Evolutionary conservation across 768 basidiomycete species (phyloP).

Genomic region (Russula sp.): DNA sequence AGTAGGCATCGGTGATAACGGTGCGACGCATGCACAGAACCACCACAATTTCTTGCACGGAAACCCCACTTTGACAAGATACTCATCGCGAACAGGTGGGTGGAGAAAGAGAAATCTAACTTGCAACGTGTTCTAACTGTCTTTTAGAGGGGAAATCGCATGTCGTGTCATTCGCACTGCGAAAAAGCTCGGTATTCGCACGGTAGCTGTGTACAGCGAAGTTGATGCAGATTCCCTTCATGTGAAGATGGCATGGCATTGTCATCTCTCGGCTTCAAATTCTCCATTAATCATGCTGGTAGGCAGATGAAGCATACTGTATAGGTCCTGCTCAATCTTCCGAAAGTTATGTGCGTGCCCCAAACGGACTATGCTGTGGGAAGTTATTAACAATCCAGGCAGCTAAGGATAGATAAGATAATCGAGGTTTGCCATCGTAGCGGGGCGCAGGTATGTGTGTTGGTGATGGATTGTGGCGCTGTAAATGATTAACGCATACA

Average conservation of each 20-base stretch:
- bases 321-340: conserved; percentile 89
- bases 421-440: conserved; percentile 76
- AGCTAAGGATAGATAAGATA: conserved; percentile 88
- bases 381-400: conserved; percentile 2
- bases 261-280: background rate
- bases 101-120: background rate
- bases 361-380: background rate
- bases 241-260: conserved; percentile 61
- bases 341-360: conserved; percentile 79
- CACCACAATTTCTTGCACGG: conserved; percentile 8
- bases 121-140: background rate
- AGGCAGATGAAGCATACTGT: conserved; percentile 58
- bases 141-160: conserved; percentile 84
- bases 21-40: conserved; percentile 1
- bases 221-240: conserved; percentile 80
- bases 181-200: conserved; percentile 81
- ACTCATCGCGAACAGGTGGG: conserved; percentile 83
- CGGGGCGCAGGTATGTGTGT: conserved; percentile 70
- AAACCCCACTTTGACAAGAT: conserved; percentile 84
- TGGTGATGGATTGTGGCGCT: background rate
- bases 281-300: conserved; percentile 16
- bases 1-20: background rate
- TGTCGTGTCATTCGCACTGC: conserved; percentile 93
- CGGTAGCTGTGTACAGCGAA: conserved; percentile 90
- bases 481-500: conserved; percentile 2